These are phyloP conservation scores for Salinomyces thailandicus DNA, from an alignment of 2,329 filamentous ascomycete genomes.

Conservation along the genomic window DNA sequence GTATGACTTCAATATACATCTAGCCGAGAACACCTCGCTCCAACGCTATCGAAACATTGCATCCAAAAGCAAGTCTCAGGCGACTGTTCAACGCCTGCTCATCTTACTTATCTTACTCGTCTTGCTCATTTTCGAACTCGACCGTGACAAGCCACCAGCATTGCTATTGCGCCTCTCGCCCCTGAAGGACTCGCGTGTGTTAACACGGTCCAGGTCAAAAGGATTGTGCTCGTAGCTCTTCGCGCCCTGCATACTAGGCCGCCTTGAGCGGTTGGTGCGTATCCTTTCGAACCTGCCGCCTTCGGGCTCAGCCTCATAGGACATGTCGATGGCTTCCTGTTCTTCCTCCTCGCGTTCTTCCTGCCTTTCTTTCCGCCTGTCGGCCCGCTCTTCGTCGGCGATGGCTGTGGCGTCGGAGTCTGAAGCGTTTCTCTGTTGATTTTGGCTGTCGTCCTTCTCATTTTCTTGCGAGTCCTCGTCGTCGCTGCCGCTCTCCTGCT, in stretches of 20 bases:
- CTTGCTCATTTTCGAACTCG: constrained; percentile 7
- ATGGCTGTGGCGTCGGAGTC: neutral
- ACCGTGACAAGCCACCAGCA: constrained; percentile 1
- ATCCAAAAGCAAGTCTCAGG: neutral
- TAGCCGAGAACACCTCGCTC: neutral
- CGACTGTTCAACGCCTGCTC: neutral
- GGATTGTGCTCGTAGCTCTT: constrained; percentile 33
- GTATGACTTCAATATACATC: too few species aligned
- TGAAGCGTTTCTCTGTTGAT: neutral
- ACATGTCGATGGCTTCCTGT: constrained; percentile 21
- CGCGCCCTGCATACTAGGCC: constrained; percentile 9
- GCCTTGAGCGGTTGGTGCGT: constrained; percentile 9
- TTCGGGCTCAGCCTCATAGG: constrained; percentile 15
- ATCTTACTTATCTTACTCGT: constrained; percentile 1
- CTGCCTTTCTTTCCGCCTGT: constrained; percentile 13
- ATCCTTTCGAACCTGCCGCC: constrained; percentile 10
- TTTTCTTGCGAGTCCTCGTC: neutral
- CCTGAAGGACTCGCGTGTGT: constrained; percentile 38
- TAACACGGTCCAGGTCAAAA: constrained; percentile 39
- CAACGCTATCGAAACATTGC: neutral
- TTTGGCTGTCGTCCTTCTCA: neutral
- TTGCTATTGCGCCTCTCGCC: constrained; percentile 5
- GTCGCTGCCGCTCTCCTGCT: constrained; percentile 4
- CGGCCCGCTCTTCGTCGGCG: constrained; percentile 1
- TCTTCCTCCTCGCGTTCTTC: constrained; percentile 24